phyloP scores from a whole-genome alignment of 108 stramenopile species.

The Cyclotella sp. region DNA sequence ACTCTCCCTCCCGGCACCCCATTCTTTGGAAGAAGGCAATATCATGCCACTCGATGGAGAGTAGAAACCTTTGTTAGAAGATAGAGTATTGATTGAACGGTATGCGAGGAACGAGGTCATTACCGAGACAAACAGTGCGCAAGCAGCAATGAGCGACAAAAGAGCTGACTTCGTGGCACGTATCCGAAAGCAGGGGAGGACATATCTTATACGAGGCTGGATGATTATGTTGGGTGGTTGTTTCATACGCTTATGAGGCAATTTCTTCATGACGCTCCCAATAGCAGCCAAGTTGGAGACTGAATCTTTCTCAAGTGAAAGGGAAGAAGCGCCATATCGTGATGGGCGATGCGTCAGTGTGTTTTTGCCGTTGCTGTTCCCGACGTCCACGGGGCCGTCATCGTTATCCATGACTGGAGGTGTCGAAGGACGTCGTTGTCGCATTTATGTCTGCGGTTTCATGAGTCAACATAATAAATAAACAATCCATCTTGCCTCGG shows the following conservation, averaged over 20 bases:
- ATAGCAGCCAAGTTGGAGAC: neutral
- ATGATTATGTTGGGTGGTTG: neutral
- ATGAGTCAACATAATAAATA: too few relatives aligned
- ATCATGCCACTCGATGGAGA: slow-evolving; percentile 27
- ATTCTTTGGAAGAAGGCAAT: slow-evolving; percentile 40
- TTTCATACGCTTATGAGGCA: neutral
- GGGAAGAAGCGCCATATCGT: neutral
- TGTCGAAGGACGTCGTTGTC: slow-evolving; percentile 12
- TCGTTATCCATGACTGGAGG: neutral
- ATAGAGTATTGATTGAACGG: slow-evolving; percentile 24
- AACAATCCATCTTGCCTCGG: too few relatives aligned
- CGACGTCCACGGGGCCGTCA: neutral
- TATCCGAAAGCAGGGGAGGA: slow-evolving; percentile 49
- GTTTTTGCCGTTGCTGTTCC: neutral
- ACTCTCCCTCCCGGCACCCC: slow-evolving; percentile 48
- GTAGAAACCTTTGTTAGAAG: slow-evolving; percentile 3
- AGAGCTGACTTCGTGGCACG: slow-evolving; percentile 25
- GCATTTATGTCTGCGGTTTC: neutral
- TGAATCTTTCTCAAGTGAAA: too few relatives aligned
- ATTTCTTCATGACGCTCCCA: neutral
- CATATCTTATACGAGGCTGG: slow-evolving; percentile 15
- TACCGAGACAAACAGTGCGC: slow-evolving; percentile 35
- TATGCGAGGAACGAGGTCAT: slow-evolving; percentile 35
- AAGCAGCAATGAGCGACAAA: slow-evolving; percentile 21
- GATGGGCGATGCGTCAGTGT: slow-evolving; percentile 9